A percentile compares a stretch with the other conserved stretches of the same genome.
Evolutionary conservation across 2,329 filamentous ascomycete genomes (phyloP).

Genomic region (Botryotinia calthae): DNA sequence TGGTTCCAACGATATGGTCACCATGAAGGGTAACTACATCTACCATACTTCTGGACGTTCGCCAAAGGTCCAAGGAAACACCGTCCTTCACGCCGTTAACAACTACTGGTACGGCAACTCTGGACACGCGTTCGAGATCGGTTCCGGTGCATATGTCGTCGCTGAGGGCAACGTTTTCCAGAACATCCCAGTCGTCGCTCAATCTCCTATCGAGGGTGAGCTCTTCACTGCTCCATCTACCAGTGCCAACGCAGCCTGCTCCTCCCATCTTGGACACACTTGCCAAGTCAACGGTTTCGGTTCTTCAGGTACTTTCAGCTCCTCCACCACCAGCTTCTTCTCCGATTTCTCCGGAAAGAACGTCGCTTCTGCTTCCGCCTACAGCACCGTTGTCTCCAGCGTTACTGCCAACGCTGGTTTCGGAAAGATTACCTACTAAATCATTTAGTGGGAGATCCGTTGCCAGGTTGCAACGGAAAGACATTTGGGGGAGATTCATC

Average conservation of each 20-base stretch:
- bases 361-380: conserved; percentile 33
- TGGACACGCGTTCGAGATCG: conserved; percentile 47
- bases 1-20: conserved; percentile 43
- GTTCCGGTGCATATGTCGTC: conserved; percentile 37
- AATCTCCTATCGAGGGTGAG: conserved; percentile 30
- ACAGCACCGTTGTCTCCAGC: background rate
- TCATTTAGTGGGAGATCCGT: background rate
- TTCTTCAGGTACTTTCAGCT: conserved; percentile 36
- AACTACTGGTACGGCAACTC: conserved; percentile 45
- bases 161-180: conserved; percentile 49
- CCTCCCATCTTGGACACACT: conserved; percentile 26
- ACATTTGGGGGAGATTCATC: background rate
- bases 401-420: conserved; percentile 6
- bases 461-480: no score
- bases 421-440: conserved; percentile 2
- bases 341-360: conserved; percentile 38
- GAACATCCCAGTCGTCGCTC: conserved; percentile 33
- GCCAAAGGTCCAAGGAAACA: conserved; percentile 44
- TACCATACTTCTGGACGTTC: conserved; percentile 46
- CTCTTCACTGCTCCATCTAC: conserved; percentile 23
- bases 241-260: conserved; percentile 29
- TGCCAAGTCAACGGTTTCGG: conserved; percentile 32
- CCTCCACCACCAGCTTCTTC: conserved; percentile 35
- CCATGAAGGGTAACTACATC: conserved; percentile 46
- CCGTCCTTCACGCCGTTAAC: conserved; percentile 44